Base-by-base conservation (phyloP, 2,329 filamentous ascomycete genomes). In the Colletotrichum sp. region DNA sequence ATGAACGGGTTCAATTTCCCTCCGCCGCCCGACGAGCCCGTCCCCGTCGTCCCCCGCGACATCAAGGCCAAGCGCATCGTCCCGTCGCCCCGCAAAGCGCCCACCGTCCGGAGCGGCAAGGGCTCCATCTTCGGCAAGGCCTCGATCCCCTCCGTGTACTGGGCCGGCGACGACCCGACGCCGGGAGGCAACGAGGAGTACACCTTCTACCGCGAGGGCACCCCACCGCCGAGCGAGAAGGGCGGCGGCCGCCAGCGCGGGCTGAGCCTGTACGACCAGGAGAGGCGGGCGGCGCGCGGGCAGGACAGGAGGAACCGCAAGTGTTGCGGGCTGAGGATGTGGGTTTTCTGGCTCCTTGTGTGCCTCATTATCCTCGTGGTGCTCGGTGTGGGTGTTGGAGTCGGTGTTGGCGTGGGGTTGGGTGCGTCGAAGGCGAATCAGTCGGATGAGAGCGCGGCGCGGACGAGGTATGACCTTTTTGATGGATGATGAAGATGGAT, bases 161-260 rank as follows among this genome's bases (percentile, higher is more conserved):
- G 75, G 72, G 75, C 68, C 49, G 68, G 59, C 59, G 75, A 77
- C 63, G 75, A 73, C 10, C 62, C 74, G 65, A 76, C 71, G 12
- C 76, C 73, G 9, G 10, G 64, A 30, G 13, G 63, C 64, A 52
- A 65, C 49, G 55, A 70, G 4, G 72, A 82, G 28, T 85, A 82
- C 75, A 87, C 86, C 0, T 87, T 87, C 49, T 86, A 85, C 78
- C 84, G 85, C 21, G 86, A 87, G 69, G 79, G 78, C 15, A 85
- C 86, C n/a, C 85, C 85, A 15, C 81, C 85, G 15, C 84, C 83
- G 3, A 65, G 63, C 28, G 65, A 76, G 55, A 69, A 70, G 52
- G 76, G 70, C 68, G 24, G 65, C 32, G 59, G 72, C 44, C 66
- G 21, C 76, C 32, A 32, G 26, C 64, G 55, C 10, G 72, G 69